A percentile compares a stretch with the other conserved stretches of the same genome.
Conservation (phyloP, 495 filamentous ascomycete species). For the Tuber borchii region DNA sequence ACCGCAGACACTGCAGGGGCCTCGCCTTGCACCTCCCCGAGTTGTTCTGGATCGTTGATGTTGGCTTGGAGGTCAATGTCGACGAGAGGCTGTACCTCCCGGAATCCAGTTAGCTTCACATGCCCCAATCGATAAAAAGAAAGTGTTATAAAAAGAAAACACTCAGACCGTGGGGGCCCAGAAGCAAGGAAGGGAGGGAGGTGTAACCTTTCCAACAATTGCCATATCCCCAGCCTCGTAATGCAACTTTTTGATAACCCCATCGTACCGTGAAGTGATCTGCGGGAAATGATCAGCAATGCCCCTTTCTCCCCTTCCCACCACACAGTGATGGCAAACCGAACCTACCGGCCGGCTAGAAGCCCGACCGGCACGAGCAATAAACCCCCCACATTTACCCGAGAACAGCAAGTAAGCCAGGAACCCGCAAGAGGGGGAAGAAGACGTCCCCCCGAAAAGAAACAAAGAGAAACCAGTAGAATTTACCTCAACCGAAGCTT, state of each 20-base stretch:
- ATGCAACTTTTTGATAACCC: constrained; percentile 91
- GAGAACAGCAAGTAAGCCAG: background rate
- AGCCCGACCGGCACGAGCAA: constrained; percentile 25
- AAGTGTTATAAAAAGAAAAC: background rate
- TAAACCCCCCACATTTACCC: background rate
- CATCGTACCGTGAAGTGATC: constrained; percentile 92
- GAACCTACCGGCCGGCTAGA: background rate
- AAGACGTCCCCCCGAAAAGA: background rate
- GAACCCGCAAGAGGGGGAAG: background rate
- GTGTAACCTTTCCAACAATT: constrained; percentile 61
- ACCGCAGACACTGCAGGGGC: constrained; percentile 31
- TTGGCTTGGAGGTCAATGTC: constrained; percentile 66
- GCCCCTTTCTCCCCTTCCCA: background rate
- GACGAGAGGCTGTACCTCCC: constrained; percentile 55
- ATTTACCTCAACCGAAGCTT: constrained; percentile 83
- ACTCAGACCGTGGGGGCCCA: background rate
- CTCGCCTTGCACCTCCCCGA: constrained; percentile 46
- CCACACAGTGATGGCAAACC: background rate
- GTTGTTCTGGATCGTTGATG: constrained; percentile 43
- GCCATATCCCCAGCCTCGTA: constrained; percentile 96
- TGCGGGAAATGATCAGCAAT: constrained; percentile 34
- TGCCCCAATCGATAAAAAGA: background rate
- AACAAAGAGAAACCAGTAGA: background rate
- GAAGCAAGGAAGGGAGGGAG: background rate
- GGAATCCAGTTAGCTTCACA: constrained; percentile 17